A percentile compares a stretch with the other conserved stretches of the same genome.
Conservation (phyloP, 345 rosid genomes). For the Fremontodendron californicum region DNA sequence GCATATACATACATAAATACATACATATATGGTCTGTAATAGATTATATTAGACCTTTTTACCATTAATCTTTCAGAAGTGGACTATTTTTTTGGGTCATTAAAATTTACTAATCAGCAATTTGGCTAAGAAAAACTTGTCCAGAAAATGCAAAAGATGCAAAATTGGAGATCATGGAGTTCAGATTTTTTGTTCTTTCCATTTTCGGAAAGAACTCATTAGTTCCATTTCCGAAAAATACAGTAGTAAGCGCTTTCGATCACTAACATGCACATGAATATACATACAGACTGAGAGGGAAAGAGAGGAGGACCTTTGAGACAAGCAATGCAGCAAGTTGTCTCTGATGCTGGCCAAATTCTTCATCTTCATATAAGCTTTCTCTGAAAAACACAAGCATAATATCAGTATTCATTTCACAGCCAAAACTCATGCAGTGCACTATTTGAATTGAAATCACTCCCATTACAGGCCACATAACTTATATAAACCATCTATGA, state of each 20-base stretch:
- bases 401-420: neutral
- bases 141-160: neutral
- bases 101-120: neutral
- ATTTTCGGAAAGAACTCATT: neutral
- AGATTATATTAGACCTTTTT: neutral
- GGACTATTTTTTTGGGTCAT: neutral
- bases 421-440: neutral
- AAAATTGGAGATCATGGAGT: neutral
- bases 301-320: conserved; percentile 56
- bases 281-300: neutral
- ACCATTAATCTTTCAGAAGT: neutral
- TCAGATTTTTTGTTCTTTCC: neutral
- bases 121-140: neutral
- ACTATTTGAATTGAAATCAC: neutral
- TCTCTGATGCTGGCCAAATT: conserved; percentile 79
- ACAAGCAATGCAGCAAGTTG: conserved; percentile 88
- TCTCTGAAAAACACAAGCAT: conserved; percentile 16
- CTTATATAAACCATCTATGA: neutral
- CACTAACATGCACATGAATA: neutral
- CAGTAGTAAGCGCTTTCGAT: neutral
- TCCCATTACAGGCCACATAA: neutral
- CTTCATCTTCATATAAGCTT: too few relatives aligned
- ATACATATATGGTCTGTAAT: neutral
- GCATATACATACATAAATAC: neutral
- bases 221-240: neutral